phyloP scores from a whole-genome alignment of 2,329 filamentous ascomycete species.

The Fusarium clavum region DNA sequence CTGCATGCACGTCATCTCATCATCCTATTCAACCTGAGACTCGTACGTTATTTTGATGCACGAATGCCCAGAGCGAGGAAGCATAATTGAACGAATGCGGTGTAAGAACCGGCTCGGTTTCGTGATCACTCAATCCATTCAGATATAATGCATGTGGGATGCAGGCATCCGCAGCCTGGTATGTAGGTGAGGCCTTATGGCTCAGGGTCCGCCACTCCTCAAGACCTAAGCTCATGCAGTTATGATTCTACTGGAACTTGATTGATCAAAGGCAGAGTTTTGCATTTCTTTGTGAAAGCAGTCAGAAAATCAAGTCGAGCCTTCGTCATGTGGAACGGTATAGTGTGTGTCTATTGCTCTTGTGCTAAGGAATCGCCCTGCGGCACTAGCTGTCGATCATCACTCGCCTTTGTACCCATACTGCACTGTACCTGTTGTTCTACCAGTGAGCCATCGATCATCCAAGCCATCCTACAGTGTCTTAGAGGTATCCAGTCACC shows the following conservation, averaged over 20 bases:
- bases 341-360: background rate
- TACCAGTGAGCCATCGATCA: background rate
- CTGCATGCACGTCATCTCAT: constrained; percentile 4
- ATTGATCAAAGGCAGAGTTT: background rate
- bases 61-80: background rate
- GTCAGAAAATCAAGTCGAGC: background rate
- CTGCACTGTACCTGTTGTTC: background rate
- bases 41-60: background rate
- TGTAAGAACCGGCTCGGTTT: background rate
- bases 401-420: background rate
- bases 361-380: background rate
- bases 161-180: background rate
- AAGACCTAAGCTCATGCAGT: background rate
- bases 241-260: background rate
- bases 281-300: background rate
- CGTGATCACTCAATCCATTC: background rate
- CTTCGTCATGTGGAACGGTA: background rate
- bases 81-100: background rate
- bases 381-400: constrained; percentile 39
- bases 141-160: background rate
- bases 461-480: background rate
- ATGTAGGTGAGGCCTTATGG: background rate
- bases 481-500: constrained; percentile 10
- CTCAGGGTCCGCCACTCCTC: background rate
- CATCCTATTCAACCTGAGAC: background rate